These are phyloP conservation scores for Termitomyces sp. DNA, from an alignment of 768 basidiomycete genomes.

Conservation along the genomic window DNA sequence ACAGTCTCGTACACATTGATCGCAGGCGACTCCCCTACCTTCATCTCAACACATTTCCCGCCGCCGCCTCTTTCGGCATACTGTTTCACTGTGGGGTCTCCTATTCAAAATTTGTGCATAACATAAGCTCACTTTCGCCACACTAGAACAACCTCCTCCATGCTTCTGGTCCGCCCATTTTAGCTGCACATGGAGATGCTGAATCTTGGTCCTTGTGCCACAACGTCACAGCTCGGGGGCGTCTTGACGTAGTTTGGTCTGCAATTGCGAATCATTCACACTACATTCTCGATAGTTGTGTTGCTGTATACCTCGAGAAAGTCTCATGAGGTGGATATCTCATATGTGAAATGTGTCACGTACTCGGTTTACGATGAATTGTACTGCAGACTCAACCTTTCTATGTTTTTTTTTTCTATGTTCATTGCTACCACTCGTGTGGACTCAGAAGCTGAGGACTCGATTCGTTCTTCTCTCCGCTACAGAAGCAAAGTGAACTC, in stretches of 20 bases:
- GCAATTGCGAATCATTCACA: background rate
- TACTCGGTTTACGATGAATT: too few relatives aligned
- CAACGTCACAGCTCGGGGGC: background rate
- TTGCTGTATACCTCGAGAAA: background rate
- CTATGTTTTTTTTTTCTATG: too few relatives aligned
- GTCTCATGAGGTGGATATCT: background rate
- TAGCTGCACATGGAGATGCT: background rate
- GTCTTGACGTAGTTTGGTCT: constrained; percentile 1
- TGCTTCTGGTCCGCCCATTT: background rate
- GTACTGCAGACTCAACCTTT: too few relatives aligned
- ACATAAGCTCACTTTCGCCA: background rate
- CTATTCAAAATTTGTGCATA: background rate
- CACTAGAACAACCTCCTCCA: constrained; percentile 5
- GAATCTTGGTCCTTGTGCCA: constrained; percentile 1
- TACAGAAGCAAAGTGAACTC: too few relatives aligned
- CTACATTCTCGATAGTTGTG: background rate
- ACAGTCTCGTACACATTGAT: constrained; percentile 8
- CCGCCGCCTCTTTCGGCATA: constrained; percentile 5
- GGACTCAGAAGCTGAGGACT: too few relatives aligned
- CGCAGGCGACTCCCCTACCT: constrained; percentile 9
- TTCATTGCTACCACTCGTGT: too few relatives aligned
- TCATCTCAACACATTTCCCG: constrained; percentile 7
- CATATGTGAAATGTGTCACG: too few relatives aligned
- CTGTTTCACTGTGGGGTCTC: constrained; percentile 9
- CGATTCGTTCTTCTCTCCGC: too few relatives aligned